A percentile compares a stretch with the other conserved stretches of the same genome.
phyloP scores from a whole-genome alignment of 2,329 filamentous ascomycete species.

The Hypoxylon sp. region DNA sequence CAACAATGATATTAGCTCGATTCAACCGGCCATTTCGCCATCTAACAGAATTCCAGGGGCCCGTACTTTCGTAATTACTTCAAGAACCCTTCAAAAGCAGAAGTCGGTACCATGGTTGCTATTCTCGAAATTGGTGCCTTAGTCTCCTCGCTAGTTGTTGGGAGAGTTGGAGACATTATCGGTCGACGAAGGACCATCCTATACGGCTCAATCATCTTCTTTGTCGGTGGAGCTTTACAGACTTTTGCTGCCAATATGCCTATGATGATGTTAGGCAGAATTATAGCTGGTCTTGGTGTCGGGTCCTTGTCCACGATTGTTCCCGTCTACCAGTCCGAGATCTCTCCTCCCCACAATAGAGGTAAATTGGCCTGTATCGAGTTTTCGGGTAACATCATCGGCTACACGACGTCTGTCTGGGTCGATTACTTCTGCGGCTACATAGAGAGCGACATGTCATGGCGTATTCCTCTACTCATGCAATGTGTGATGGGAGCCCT shows the following conservation, averaged over 20 bases:
- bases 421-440: constrained; percentile 97
- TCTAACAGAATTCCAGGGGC: constrained; percentile 69
- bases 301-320: constrained; percentile 93
- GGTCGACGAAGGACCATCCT: constrained; percentile 91
- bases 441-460: constrained; percentile 87
- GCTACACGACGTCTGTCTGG: constrained; percentile 97
- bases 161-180: constrained; percentile 90
- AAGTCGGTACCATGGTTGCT: constrained; percentile 97
- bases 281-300: constrained; percentile 87
- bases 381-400: constrained; percentile 96
- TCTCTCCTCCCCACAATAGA: constrained; percentile 95
- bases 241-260: constrained; percentile 84
- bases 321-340: constrained; percentile 93
- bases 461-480: constrained; percentile 90
- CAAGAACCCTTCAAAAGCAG: constrained; percentile 85
- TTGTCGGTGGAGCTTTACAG: constrained; percentile 86
- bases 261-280: constrained; percentile 89
- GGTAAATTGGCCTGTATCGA: constrained; percentile 98
- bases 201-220: constrained; percentile 92
- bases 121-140: constrained; percentile 96
- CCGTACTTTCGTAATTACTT: constrained; percentile 93
- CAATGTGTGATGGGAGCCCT: constrained; percentile 95
- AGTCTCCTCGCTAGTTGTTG: constrained; percentile 87
- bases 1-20: background rate
- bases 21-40: constrained; percentile 3